Evolutionary conservation across 805 yeast species (phyloP).

Genomic region (Maudiozyma barnettii): DNA sequence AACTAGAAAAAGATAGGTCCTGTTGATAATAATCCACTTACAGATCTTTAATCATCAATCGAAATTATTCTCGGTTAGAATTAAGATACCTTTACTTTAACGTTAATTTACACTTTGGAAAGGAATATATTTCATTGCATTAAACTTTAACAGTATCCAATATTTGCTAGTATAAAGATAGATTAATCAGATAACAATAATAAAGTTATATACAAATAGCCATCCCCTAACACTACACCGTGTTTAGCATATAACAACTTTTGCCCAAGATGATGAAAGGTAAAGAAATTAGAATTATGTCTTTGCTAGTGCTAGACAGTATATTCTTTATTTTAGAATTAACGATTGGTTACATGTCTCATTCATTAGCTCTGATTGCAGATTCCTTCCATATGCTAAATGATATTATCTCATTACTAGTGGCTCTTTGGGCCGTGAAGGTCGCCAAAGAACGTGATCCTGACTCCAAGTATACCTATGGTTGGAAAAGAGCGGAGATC

Average conservation of each 20-base stretch:
- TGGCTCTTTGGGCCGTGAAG: constrained; percentile 93
- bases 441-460: constrained; percentile 77
- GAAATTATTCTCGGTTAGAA: no score
- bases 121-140: no score
- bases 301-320: constrained; percentile 68
- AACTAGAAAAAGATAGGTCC: no score
- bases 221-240: background rate
- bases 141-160: no score
- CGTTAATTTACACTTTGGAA: no score
- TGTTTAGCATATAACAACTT: background rate
- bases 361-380: constrained; percentile 88
- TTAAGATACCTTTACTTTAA: no score
- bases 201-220: background rate
- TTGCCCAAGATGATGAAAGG: constrained; percentile 4
- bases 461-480: constrained; percentile 85
- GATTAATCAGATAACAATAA: no score
- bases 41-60: no score
- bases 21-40: no score
- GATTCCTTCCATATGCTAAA: constrained; percentile 97
- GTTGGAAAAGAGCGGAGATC: constrained; percentile 97
- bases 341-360: constrained; percentile 79
- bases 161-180: no score
- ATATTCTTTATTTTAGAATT: constrained; percentile 79
- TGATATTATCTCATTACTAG: constrained; percentile 79
- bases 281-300: constrained; percentile 62